These are phyloP conservation scores for Mucor plumbeus DNA, from an alignment of 371 early-diverging fungal genomes.

Conservation along the genomic window DNA sequence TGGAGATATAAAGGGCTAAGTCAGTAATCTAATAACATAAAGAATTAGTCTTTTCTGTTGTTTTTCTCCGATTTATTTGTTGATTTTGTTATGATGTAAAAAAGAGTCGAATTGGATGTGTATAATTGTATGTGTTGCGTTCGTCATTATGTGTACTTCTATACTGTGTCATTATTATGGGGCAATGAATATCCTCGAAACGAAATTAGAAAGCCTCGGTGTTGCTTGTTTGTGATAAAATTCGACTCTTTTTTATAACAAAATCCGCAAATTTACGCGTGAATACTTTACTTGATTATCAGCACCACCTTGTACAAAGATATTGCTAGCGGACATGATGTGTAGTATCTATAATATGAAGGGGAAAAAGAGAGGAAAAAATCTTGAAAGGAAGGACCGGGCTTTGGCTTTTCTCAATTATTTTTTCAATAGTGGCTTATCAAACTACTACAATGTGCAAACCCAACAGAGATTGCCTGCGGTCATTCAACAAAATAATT, in stretches of 20 bases:
- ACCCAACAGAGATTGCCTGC: too few species aligned
- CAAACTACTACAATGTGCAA: background rate
- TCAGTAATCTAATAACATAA: slow-evolving; percentile 54
- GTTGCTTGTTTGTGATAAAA: background rate
- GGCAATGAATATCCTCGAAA: too few species aligned
- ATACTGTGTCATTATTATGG: too few species aligned
- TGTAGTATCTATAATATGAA: slow-evolving; percentile 1
- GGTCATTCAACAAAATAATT: too few species aligned
- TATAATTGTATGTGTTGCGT: background rate
- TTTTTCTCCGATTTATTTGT: background rate
- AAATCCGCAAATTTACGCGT: slow-evolving; percentile 4
- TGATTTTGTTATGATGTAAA: background rate
- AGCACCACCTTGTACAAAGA: slow-evolving; percentile 33
- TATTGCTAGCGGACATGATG: slow-evolving; percentile 33
- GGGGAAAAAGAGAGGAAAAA: slow-evolving; percentile 6
- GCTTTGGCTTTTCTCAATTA: background rate
- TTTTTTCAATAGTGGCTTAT: slow-evolving; percentile 5
- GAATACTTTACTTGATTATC: slow-evolving; percentile 32
- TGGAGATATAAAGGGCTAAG: slow-evolving; percentile 63
- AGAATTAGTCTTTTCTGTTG: background rate
- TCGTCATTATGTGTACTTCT: too few species aligned
- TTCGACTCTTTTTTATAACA: background rate
- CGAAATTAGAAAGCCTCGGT: too few species aligned
- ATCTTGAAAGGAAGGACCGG: background rate
- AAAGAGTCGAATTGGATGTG: background rate